Evolutionary conservation across 1,139 yeast genomes (phyloP).

Genomic region (Yamadazyma kanchanaburiensis): DNA sequence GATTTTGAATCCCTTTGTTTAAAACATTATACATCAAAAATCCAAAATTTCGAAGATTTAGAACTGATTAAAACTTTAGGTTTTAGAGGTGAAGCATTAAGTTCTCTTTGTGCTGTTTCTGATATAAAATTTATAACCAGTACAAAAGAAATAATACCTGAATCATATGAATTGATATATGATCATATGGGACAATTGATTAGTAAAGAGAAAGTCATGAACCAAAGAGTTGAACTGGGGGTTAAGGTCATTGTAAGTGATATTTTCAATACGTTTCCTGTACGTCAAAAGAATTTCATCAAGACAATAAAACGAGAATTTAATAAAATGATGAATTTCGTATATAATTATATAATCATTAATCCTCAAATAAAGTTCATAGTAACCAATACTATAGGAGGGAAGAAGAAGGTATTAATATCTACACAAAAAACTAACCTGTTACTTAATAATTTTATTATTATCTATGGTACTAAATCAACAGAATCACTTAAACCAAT

Average conservation of each 20-base stretch:
- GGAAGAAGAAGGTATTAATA: constrained; percentile 49
- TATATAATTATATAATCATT: constrained; percentile 71
- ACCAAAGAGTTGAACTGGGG: constrained; percentile 45
- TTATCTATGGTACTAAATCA: constrained; percentile 68
- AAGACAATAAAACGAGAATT: constrained; percentile 73
- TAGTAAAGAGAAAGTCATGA: constrained; percentile 37
- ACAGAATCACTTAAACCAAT: constrained; percentile 54
- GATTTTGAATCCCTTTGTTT: constrained; percentile 65
- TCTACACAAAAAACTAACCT: constrained; percentile 45
- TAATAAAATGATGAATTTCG: constrained; percentile 53
- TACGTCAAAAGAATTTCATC: constrained; percentile 65
- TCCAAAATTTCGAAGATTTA: constrained; percentile 56
- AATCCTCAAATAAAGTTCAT: constrained; percentile 54
- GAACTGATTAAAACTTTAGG: constrained; percentile 58
- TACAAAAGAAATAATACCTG: constrained; percentile 47
- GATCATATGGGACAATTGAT: constrained; percentile 50
- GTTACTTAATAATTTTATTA: constrained; percentile 52
- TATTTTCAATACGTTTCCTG: constrained; percentile 67
- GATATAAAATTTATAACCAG: constrained; percentile 56
- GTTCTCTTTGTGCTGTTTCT: constrained; percentile 68
- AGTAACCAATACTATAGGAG: constrained; percentile 50
- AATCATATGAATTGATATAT: constrained; percentile 53
- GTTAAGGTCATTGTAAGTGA: constrained; percentile 52
- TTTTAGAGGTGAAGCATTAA: constrained; percentile 83
- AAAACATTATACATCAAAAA: constrained; percentile 81